Conservation (phyloP, 345 rosid species). For the Streptanthus diversifolius region DNA sequence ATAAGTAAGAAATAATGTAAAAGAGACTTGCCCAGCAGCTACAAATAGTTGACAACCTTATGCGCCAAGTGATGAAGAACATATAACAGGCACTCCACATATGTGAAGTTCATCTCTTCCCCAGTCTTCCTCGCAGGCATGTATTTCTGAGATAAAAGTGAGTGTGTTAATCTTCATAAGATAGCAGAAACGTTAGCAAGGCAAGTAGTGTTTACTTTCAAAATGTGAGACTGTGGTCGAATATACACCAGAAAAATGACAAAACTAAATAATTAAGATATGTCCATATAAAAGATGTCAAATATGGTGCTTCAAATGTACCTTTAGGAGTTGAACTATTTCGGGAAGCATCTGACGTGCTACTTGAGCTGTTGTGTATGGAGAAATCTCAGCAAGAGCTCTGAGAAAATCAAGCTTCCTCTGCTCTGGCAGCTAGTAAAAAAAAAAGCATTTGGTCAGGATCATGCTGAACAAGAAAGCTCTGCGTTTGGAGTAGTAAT, state of each 20-base stretch:
- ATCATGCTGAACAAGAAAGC: not conserved
- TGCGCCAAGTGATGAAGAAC: constrained; percentile 78
- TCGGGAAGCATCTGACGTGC: constrained; percentile 85
- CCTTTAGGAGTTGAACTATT: constrained; percentile 77
- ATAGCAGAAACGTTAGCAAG: not conserved
- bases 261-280: not conserved
- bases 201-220: not conserved
- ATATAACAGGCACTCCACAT: constrained; percentile 79
- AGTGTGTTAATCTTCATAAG: not conserved
- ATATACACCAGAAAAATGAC: not conserved
- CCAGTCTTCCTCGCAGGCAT: constrained; percentile 84
- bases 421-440: constrained; percentile 74
- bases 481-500: not conserved
- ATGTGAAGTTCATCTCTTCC: constrained; percentile 82
- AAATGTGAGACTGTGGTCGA: not conserved
- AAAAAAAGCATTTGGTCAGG: constrained; percentile 4
- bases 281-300: not conserved
- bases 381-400: constrained; percentile 80
- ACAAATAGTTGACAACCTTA: constrained; percentile 49
- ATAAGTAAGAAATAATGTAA: constrained; percentile 18
- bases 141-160: constrained; percentile 56
- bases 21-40: not conserved
- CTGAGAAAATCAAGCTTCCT: constrained; percentile 82
- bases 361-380: constrained; percentile 69
- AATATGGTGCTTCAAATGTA: constrained; percentile 10